Evolutionary conservation across 331 rosid genomes (phyloP).

Genomic region (Saraca asoca): DNA sequence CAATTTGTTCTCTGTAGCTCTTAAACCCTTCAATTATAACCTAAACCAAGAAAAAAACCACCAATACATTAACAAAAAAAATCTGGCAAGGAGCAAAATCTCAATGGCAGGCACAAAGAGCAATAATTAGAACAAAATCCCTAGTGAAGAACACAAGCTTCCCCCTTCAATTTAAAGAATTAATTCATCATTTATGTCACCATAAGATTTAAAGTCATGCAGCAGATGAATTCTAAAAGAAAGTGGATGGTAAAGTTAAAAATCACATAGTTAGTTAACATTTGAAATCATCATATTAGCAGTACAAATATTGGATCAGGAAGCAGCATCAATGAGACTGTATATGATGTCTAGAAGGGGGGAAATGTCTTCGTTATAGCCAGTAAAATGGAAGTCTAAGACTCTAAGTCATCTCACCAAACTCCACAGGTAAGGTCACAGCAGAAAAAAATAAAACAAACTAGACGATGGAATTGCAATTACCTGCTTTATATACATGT

Average conservation of each 20-base stretch:
- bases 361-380: not conserved
- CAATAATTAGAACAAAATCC: not conserved
- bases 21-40: conserved; percentile 86
- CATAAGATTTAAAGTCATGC: not conserved
- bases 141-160: not conserved
- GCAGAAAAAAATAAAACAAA: not conserved
- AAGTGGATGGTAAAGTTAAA: not conserved
- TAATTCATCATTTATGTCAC: not conserved
- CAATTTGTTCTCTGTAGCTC: conserved; percentile 85
- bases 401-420: not conserved
- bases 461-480: conserved; percentile 12
- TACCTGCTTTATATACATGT: conserved; percentile 82
- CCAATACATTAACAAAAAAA: conserved; percentile 1
- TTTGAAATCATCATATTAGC: not conserved
- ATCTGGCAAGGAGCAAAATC: conserved; percentile 2
- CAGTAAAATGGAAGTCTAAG: not conserved
- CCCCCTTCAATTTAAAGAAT: not conserved
- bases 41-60: conserved; percentile 41
- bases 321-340: not conserved
- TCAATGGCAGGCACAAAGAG: not conserved
- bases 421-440: no score
- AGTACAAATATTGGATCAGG: not conserved
- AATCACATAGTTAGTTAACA: not conserved
- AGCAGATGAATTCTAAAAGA: not conserved
- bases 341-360: not conserved